Conservation (phyloP, 1,139 yeast genomes). For the Lodderomyces orthopsilosis region DNA sequence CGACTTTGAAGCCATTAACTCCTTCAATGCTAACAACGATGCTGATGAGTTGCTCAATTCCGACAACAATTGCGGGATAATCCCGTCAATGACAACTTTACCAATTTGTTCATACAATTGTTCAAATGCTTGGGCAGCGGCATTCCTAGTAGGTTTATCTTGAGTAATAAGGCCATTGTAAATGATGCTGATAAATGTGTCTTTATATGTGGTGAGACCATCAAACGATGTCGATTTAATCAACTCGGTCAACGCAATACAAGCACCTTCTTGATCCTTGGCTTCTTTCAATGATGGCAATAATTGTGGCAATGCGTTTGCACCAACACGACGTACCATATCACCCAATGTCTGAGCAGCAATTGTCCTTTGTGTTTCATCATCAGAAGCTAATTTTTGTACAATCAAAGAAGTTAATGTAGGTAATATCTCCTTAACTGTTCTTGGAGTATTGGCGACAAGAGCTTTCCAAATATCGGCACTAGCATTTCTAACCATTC, state of each 20-base stretch:
- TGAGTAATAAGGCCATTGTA: constrained; percentile 78
- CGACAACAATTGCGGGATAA: constrained; percentile 78
- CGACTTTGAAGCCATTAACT: constrained; percentile 87
- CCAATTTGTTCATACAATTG: constrained; percentile 80
- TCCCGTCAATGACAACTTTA: constrained; percentile 80
- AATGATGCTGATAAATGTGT: constrained; percentile 67
- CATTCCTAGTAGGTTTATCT: constrained; percentile 71
- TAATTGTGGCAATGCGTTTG: constrained; percentile 78
- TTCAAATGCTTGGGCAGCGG: constrained; percentile 92
- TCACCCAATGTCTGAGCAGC: constrained; percentile 96
- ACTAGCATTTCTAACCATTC: constrained; percentile 86
- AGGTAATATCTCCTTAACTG: constrained; percentile 91
- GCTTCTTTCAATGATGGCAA: constrained; percentile 84
- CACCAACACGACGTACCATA: constrained; percentile 91
- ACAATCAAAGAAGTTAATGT: constrained; percentile 78
- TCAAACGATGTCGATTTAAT: constrained; percentile 70
- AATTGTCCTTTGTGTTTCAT: constrained; percentile 75
- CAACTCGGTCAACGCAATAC: constrained; percentile 87
- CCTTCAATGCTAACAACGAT: constrained; percentile 86
- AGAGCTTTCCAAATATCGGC: constrained; percentile 96
- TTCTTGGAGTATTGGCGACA: constrained; percentile 93
- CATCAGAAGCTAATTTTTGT: constrained; percentile 75
- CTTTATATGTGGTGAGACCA: constrained; percentile 64
- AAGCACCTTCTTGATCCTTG: constrained; percentile 92
- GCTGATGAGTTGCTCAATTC: constrained; percentile 65